Evolutionary conservation across 164 flowering plant species (phyloP).

Genomic region (Magnolia kwangsiensis): DNA sequence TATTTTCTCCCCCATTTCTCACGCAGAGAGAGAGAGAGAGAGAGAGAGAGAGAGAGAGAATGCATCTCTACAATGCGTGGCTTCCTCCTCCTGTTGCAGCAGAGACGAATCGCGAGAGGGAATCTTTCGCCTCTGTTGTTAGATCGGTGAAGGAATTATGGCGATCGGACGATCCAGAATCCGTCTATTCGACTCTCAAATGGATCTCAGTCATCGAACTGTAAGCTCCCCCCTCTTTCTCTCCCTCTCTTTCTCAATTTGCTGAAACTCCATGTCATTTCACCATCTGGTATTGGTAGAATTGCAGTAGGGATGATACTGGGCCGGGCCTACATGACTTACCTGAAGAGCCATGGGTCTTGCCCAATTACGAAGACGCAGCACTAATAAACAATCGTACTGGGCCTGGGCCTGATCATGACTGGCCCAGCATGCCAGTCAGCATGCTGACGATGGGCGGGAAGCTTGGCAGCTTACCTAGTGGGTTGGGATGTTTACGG

Average conservation of each 20-base stretch:
- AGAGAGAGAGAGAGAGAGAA: constrained; percentile 14
- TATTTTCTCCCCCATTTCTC: neutral
- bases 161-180: constrained; percentile 68
- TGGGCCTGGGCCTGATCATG: no score
- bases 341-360: no score
- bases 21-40: neutral
- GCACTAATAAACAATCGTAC: no score
- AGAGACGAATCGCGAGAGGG: constrained; percentile 61
- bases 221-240: constrained; percentile 36
- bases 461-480: no score
- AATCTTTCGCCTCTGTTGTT: constrained; percentile 63
- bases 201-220: constrained; percentile 86
- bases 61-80: constrained; percentile 99
- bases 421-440: no score
- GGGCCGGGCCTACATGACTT: neutral
- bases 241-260: neutral
- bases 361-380: no score
- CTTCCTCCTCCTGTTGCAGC: constrained; percentile 95
- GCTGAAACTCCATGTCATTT: neutral
- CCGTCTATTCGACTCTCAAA: constrained; percentile 68
- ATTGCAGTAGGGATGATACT: neutral
- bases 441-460: no score
- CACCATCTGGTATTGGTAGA: neutral
- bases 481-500: no score
- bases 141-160: constrained; percentile 48